Base-by-base conservation (phyloP, 768 basidiomycete species). In the Suillus occidentalis region DNA sequence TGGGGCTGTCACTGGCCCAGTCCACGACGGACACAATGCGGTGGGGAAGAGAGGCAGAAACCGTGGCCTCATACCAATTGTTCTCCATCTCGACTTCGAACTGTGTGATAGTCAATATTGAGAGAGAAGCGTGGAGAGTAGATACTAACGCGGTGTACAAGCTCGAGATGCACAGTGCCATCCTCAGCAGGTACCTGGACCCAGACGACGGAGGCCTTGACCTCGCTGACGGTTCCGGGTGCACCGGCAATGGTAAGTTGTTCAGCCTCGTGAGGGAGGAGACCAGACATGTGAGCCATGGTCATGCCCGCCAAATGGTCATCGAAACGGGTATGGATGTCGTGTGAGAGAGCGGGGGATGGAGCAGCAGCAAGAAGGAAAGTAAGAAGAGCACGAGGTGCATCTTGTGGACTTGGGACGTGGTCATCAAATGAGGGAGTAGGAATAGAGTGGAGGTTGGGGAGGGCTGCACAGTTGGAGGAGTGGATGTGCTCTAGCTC, bases 41-140 rank as follows among this genome's bases (percentile, higher is more conserved):
- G 73, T 94, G 89, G 31, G 94, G 91, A n/a, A 83, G 76, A 36
- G 79, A 74, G 1, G 86, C 88, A 13, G 91, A 89, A 49, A 99
- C 89, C 25, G 92, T 84, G 4, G 94, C 86, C 76, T 98, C 95
- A 70, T 99, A 99, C 94, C 94, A 97, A 78, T 95, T 98, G 78
- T 97, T 89, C 72, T 89, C 73, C 91, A 97, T 94, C 83, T 95
- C 91, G 53, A 97, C 90, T 73, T 95, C 94, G 71, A 95, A 91
- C 88, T 90, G 63, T 20, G 53, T 10, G 18, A 20, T 20, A 6
- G 12, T 22, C 5, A 57, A 37, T 18, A 13, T 69, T n/a, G 71
- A 66, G 56, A 6, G 6, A 36, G 13, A 28, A 6, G 34, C 9
- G 4, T 12, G 4, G 0, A 13, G 13, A 22, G 14, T 28, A 12